Evolutionary conservation across 2,329 filamentous ascomycete genomes (phyloP).

Genomic region (Ceratocystis smalleyi): DNA sequence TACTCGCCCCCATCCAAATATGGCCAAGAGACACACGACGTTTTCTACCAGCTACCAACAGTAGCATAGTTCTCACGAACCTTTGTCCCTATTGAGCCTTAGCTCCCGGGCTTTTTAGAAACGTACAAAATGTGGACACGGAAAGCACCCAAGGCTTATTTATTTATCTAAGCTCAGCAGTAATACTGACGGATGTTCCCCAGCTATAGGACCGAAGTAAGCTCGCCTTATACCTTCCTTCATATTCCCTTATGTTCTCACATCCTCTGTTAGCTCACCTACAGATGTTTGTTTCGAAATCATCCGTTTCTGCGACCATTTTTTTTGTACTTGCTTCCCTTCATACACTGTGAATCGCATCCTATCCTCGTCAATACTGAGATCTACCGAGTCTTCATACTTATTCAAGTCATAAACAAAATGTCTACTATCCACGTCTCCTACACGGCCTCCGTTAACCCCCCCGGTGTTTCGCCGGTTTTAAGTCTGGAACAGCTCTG

Average conservation of each 20-base stretch:
- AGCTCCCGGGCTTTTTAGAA: no score
- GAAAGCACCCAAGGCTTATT: no score
- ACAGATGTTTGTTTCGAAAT: neutral
- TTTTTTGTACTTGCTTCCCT: neutral
- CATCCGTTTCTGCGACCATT: neutral
- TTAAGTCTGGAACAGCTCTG: conserved; percentile 21
- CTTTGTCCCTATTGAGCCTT: no score
- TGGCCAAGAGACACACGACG: no score
- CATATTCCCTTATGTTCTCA: neutral
- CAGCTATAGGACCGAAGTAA: neutral
- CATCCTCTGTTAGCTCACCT: neutral
- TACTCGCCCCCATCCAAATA: no score
- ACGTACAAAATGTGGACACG: no score
- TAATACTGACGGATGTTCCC: neutral
- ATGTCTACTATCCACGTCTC: conserved; percentile 17
- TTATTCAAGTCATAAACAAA: neutral
- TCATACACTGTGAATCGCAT: neutral
- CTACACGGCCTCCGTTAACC: conserved; percentile 23
- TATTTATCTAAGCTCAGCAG: no score
- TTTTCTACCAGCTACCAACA: no score
- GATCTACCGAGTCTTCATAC: neutral
- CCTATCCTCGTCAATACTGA: neutral
- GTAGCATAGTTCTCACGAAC: no score
- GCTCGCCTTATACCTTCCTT: neutral
- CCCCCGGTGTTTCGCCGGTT: conserved; percentile 18